Percentiles rank a stretch among this genome's conserved stretches.
Conservation (phyloP, 2,329 filamentous ascomycete genomes). For the Phaeosphaeriaceae sp. region DNA sequence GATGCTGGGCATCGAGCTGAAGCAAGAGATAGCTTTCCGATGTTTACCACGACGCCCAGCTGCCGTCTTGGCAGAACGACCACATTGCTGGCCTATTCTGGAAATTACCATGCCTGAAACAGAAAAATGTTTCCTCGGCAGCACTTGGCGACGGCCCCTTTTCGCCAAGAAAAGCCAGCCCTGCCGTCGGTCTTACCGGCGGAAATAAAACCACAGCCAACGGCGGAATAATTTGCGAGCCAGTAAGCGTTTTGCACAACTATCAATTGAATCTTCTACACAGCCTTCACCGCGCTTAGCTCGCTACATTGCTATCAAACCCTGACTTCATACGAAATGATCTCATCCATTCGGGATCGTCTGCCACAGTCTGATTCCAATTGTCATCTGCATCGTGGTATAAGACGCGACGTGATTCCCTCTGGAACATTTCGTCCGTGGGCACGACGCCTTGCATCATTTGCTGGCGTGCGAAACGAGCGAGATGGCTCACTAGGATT, state of each 20-base stretch:
- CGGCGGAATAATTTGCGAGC: not conserved
- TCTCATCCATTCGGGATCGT: constrained; percentile 48
- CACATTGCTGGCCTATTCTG: not conserved
- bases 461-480: constrained; percentile 50
- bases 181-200: not conserved
- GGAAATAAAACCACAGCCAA: not conserved
- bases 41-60: not conserved
- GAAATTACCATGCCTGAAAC: not conserved
- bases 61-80: not conserved
- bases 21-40: not conserved
- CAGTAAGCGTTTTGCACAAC: not conserved
- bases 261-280: not conserved
- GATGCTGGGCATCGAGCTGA: not conserved
- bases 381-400: constrained; percentile 54
- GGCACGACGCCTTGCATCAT: constrained; percentile 46
- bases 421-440: constrained; percentile 58
- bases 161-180: not conserved
- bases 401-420: constrained; percentile 52
- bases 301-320: not conserved
- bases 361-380: constrained; percentile 50
- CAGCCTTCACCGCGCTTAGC: not conserved
- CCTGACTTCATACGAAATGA: constrained; percentile 16
- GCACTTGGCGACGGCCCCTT: not conserved
- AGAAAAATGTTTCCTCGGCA: not conserved
- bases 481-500: constrained; percentile 51